Evolutionary conservation across 768 basidiomycete species (phyloP).

Genomic region (Collybia sordida): DNA sequence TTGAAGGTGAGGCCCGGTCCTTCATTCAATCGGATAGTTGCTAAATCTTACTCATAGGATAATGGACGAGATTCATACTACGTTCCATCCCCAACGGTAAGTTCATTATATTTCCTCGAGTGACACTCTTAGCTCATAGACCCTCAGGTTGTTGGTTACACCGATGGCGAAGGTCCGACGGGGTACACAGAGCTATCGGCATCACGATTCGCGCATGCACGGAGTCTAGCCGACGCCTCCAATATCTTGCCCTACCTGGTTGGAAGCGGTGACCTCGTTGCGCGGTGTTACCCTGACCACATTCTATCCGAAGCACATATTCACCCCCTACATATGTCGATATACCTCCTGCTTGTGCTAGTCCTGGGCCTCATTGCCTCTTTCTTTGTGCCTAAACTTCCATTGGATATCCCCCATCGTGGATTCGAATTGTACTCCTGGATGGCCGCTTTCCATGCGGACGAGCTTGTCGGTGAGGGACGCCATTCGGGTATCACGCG

Average conservation of each 20-base stretch:
- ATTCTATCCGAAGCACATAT: conserved; percentile 26
- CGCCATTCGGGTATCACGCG: conserved; percentile 16
- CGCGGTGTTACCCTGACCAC: conserved; percentile 32
- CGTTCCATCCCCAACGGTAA: conserved; percentile 40
- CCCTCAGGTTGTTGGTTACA: conserved; percentile 34
- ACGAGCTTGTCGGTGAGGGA: conserved; percentile 24
- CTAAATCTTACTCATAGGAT: conserved; percentile 21
- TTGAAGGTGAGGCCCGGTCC: conserved; percentile 24
- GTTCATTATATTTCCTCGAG: conserved; percentile 1
- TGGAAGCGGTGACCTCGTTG: conserved; percentile 34
- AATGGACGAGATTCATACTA: conserved; percentile 38
- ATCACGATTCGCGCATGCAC: conserved; percentile 28
- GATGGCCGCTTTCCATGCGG: conserved; percentile 28
- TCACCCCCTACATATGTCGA: conserved; percentile 18
- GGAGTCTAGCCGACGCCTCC: conserved; percentile 36
- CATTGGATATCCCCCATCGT: conserved; percentile 25
- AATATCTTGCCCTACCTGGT: conserved; percentile 42
- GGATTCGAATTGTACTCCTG: conserved; percentile 29
- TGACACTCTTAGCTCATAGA: neutral
- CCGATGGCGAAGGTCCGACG: conserved; percentile 31
- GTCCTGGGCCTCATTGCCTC: conserved; percentile 30
- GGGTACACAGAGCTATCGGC: conserved; percentile 39
- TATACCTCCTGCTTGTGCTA: conserved; percentile 21
- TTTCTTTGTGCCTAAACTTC: conserved; percentile 26
- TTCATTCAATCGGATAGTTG: neutral